Evolutionary conservation across 306 rosid genomes (phyloP), one percentile per base, ranked within the genome.

Genomic region (Casuarina equisetifolia): DNA sequence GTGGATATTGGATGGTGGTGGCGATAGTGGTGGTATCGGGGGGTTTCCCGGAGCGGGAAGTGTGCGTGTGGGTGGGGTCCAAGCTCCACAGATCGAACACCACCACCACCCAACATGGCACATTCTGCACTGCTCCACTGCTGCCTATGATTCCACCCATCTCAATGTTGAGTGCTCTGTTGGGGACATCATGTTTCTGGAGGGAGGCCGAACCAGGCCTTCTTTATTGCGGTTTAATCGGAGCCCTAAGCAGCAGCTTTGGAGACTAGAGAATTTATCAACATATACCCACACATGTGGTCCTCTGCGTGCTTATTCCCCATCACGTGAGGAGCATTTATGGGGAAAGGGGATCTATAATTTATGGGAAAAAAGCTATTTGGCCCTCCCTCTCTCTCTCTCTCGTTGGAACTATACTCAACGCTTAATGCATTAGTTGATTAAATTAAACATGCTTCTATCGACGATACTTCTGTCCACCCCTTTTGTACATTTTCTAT

Each of bases 21-120:
- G 74, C 36, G 72, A 59, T 75, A 84, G 89, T 76, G 84, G 74
- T 52, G 86, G 68, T 2, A 72, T 70, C 78, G 70, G 84, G 74
- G 78, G 64, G 9, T 76, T 68, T 89, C 85, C 83, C 90, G 76
- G 76, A 86, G 84, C 55, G 75, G 71, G 76, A 38, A 72, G 81
- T 85, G 88, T 85, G 91, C 84, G 85, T 85, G 89, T 88, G 85
- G 85, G 89, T 84, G 93, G 88, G 84, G 43, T 79, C 81, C 80
- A 67, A 50, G 11, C 69, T 76, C 78, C 76, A 79, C 40, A 76
- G 16, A 79, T 32, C 53, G 45, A 5, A 43, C 4, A 20, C 74
- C 74, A 87, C 81, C 90, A 83, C 84, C 32, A 25, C 88, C 86
- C 91, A 84, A 91, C 69, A 78, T 81, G 74, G 66, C 85, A 74